A percentile compares a stretch with the other conserved stretches of the same genome.
Conservation (phyloP, 2,329 filamentous ascomycete genomes). For the Alternaria triticimaculans region DNA sequence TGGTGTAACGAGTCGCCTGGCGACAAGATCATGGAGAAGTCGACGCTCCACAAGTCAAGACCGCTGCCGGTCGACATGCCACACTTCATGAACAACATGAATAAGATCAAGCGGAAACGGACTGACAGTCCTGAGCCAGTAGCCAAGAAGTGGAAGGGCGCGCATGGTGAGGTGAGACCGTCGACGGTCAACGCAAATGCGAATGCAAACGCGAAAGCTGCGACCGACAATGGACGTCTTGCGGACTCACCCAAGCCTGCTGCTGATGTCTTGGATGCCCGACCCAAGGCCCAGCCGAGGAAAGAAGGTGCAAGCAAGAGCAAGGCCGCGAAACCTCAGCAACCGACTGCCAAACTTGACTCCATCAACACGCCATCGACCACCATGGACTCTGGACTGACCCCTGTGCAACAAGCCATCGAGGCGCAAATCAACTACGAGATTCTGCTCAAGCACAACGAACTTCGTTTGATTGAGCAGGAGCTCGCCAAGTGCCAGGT, state of each 20-base stretch:
- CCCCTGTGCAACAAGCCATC: conserved; percentile 71
- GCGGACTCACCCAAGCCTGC: conserved; percentile 25
- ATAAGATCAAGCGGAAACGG: conserved; percentile 66
- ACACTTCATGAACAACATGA: conserved; percentile 54
- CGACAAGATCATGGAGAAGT: conserved; percentile 54
- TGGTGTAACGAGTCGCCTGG: conserved; percentile 54
- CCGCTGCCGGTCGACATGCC: conserved; percentile 55
- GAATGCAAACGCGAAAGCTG: conserved; percentile 19
- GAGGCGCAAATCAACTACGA: conserved; percentile 89
- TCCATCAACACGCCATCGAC: conserved; percentile 29
- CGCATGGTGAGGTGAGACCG: conserved; percentile 42
- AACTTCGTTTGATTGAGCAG: conserved; percentile 91
- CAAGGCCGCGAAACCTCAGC: conserved; percentile 34
- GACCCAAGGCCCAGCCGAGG: conserved; percentile 36
- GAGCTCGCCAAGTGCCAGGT: conserved; percentile 95
- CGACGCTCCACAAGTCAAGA: conserved; percentile 51
- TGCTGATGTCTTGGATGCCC: conserved; percentile 29
- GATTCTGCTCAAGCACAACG: conserved; percentile 91
- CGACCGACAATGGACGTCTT: conserved; percentile 22
- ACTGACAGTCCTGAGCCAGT: conserved; percentile 56
- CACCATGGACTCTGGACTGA: conserved; percentile 46
- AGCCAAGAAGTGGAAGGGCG: conserved; percentile 49
- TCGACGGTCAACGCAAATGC: conserved; percentile 18
- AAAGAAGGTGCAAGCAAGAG: conserved; percentile 42
- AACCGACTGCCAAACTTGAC: conserved; percentile 29